Evolutionary conservation across 176 grass and related monocot species (phyloP).

Genomic region (Musa itinerans): DNA sequence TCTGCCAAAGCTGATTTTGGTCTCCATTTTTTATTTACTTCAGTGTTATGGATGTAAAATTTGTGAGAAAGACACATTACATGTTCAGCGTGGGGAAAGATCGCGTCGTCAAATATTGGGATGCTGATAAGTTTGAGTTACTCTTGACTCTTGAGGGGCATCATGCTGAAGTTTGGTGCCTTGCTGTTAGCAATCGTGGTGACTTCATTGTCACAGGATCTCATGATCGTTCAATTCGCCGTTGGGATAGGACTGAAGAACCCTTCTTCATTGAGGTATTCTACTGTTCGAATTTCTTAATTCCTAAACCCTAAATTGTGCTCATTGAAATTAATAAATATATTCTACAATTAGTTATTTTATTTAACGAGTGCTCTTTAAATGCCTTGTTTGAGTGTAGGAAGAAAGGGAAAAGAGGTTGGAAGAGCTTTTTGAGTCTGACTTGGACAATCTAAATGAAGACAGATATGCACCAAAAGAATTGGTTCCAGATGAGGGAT

Average conservation of each 20-base stretch:
- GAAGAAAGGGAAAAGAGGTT: conserved; percentile 87
- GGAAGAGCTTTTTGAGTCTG: conserved; percentile 87
- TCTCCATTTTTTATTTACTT: conserved; percentile 1
- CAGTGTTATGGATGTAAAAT: conserved; percentile 96
- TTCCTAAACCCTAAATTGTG: not conserved
- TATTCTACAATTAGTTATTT: not conserved
- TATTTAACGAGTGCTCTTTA: not conserved
- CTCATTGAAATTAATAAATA: not conserved
- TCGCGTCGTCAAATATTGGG: conserved; percentile 84
- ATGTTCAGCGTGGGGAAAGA: conserved; percentile 97
- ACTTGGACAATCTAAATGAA: conserved; percentile 61
- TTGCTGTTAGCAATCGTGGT: conserved; percentile 66
- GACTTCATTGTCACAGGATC: conserved; percentile 90
- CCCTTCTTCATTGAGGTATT: conserved; percentile 86
- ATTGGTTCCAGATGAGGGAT: conserved; percentile 69
- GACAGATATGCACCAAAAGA: conserved; percentile 73
- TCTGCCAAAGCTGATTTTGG: not conserved
- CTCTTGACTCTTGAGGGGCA: conserved; percentile 89
- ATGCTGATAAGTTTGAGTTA: conserved; percentile 97
- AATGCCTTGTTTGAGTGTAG: conserved; percentile 23
- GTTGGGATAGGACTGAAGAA: conserved; percentile 97
- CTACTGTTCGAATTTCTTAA: not conserved
- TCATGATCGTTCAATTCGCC: conserved; percentile 85
- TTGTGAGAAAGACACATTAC: conserved; percentile 87
- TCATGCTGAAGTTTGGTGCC: conserved; percentile 96